Percentiles rank a stretch among this genome's conserved stretches.
These are phyloP conservation scores for Fomitopsis serialis DNA, from an alignment of 768 basidiomycete genomes.

Conservation along the genomic window DNA sequence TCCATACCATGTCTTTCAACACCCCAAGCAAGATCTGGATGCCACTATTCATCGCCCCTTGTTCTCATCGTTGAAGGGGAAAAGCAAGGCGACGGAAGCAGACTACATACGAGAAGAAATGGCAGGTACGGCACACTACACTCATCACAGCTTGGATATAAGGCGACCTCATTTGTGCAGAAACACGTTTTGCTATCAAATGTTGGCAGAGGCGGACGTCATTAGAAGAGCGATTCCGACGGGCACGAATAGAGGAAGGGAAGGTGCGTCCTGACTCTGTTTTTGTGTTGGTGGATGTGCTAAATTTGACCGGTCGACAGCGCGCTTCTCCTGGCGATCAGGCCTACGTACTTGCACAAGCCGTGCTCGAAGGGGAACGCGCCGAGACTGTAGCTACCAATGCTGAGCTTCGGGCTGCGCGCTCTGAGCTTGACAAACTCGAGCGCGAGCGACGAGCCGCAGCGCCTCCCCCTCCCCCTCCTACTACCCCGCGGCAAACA, in stretches of 20 bases:
- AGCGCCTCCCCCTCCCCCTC: conserved; percentile 15
- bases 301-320: conserved; percentile 29
- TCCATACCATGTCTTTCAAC: conserved; percentile 82
- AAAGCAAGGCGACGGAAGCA: conserved; percentile 47
- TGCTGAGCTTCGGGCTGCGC: conserved; percentile 55
- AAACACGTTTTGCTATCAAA: conserved; percentile 64
- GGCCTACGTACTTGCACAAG: conserved; percentile 57
- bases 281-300: not conserved
- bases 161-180: conserved; percentile 37
- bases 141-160: too few species aligned
- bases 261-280: conserved; percentile 38
- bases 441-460: conserved; percentile 63
- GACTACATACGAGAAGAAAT: conserved; percentile 43
- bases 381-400: conserved; percentile 51
- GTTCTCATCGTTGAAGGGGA: conserved; percentile 43
- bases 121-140: conserved; percentile 35
- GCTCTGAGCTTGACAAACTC: conserved; percentile 59
- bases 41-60: not conserved
- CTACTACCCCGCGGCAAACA: conserved; percentile 9
- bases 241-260: conserved; percentile 46
- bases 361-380: conserved; percentile 61
- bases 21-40: conserved; percentile 61
- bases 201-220: conserved; percentile 54
- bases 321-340: conserved; percentile 57
- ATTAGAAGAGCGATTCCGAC: conserved; percentile 55